A percentile compares a stretch with the other conserved stretches of the same genome.
These are phyloP conservation scores for Plasmodium cynomolgi DNA, from an alignment of 169 alveolate genomes.

Conservation along the genomic window DNA sequence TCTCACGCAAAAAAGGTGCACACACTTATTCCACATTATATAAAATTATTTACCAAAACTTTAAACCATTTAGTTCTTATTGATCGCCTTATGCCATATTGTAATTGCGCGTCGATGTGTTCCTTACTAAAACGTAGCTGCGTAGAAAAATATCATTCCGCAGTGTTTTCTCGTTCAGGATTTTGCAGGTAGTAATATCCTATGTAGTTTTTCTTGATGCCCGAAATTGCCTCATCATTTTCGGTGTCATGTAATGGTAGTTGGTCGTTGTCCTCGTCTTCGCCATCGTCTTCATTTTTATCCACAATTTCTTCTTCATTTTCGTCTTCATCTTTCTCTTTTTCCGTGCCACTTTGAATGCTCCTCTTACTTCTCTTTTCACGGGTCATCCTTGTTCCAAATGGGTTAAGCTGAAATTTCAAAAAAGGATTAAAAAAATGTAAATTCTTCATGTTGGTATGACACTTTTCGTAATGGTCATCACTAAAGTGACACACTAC, in stretches of 20 bases:
- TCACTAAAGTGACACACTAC: neutral
- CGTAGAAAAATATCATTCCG: neutral
- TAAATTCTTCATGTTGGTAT: neutral
- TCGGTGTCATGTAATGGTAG: neutral
- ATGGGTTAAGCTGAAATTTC: neutral
- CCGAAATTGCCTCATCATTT: neutral
- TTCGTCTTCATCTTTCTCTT: neutral
- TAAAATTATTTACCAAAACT: neutral
- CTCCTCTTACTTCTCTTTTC: neutral
- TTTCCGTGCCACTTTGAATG: neutral
- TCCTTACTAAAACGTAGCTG: neutral
- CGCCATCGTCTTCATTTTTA: too few relatives aligned
- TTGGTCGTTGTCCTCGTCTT: too few relatives aligned
- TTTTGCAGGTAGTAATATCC: neutral
- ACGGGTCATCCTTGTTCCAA: neutral
- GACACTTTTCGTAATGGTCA: neutral
- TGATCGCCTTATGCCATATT: neutral
- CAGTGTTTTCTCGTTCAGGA: neutral
- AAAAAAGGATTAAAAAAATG: neutral
- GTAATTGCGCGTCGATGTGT: neutral
- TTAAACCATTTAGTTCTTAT: neutral
- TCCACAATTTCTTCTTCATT: too few relatives aligned
- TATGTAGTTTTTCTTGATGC: neutral
- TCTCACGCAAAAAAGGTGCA: neutral
- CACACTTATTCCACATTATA: neutral